Evolutionary conservation across 208 protist species (phyloP).

Genomic region (Leishmania turanica): DNA sequence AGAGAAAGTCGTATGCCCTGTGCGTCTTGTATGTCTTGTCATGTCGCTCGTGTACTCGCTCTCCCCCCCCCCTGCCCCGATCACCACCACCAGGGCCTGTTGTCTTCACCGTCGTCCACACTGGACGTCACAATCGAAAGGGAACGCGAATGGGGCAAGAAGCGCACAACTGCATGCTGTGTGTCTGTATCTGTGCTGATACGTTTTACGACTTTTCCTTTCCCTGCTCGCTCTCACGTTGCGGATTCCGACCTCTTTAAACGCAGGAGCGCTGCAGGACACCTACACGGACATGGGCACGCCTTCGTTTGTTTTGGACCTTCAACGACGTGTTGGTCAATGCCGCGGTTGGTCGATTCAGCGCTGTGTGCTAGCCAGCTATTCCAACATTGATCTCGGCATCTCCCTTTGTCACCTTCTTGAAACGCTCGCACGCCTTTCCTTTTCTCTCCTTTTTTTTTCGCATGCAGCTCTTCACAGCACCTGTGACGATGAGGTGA

Average conservation of each 20-base stretch:
- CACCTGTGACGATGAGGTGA: not conserved
- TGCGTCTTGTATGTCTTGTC: not conserved
- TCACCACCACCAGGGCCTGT: too few relatives aligned
- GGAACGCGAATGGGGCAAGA: not conserved
- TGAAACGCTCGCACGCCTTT: not conserved
- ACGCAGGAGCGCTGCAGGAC: not conserved
- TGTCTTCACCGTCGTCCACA: too few relatives aligned
- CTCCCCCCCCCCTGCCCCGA: too few relatives aligned
- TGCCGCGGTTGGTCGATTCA: not conserved
- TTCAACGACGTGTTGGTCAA: not conserved
- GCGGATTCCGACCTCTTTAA: not conserved
- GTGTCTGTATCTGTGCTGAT: not conserved
- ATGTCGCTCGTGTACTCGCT: too few relatives aligned
- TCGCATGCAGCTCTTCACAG: not conserved
- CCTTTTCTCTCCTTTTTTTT: not conserved
- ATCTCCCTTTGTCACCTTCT: not conserved
- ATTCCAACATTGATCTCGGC: not conserved
- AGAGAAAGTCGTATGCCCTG: not conserved
- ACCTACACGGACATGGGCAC: not conserved
- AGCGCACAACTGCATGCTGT: not conserved
- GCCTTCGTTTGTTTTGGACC: not conserved
- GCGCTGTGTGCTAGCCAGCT: not conserved
- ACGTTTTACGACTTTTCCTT: not conserved
- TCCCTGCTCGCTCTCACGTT: not conserved
- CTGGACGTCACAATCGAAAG: too few relatives aligned